phyloP scores from a whole-genome alignment of 1,284 basidiomycete genomes.

The Pterula multifida region DNA sequence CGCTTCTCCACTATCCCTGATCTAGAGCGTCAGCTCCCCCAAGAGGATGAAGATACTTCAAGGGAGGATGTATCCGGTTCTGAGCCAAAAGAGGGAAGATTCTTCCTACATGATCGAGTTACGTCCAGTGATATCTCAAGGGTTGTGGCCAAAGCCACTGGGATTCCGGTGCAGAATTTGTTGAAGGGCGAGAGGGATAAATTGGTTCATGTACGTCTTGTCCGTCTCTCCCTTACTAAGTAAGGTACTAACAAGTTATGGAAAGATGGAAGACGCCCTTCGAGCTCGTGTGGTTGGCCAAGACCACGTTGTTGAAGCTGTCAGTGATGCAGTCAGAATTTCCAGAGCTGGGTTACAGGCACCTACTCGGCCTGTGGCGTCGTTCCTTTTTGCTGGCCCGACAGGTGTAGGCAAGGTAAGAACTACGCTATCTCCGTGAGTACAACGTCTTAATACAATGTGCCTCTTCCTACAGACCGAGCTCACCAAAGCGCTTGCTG shows the following conservation, averaged over 20 bases:
- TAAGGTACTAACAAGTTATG: constrained; percentile 3
- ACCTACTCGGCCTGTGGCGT: constrained; percentile 80
- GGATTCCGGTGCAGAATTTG: constrained; percentile 84
- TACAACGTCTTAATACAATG: too few relatives aligned
- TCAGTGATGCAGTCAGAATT: constrained; percentile 83
- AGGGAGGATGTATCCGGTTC: constrained; percentile 21
- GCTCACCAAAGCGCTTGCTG: constrained; percentile 76
- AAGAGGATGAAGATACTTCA: constrained; percentile 34
- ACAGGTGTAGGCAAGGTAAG: constrained; percentile 83
- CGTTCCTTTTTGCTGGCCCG: constrained; percentile 84
- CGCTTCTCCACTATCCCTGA: constrained; percentile 81
- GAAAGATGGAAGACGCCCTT: constrained; percentile 77
- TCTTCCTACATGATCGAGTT: constrained; percentile 76
- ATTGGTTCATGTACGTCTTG: constrained; percentile 63
- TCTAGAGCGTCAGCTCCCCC: constrained; percentile 64
- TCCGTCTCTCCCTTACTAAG: constrained; percentile 5
- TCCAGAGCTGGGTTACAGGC: constrained; percentile 85
- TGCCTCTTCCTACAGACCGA: constrained; percentile 80
- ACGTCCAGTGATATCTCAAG: constrained; percentile 82
- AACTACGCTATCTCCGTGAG: too few relatives aligned
- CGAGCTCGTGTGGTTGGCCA: constrained; percentile 77
- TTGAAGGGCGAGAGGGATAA: constrained; percentile 86
- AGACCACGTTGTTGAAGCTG: constrained; percentile 68
- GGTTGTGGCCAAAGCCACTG: constrained; percentile 83
- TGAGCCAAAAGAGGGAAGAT: constrained; percentile 32